A percentile compares a stretch with the other conserved stretches of the same genome.
Evolutionary conservation across 768 basidiomycete genomes (phyloP).

Genomic region (Leccinum incarnatum): DNA sequence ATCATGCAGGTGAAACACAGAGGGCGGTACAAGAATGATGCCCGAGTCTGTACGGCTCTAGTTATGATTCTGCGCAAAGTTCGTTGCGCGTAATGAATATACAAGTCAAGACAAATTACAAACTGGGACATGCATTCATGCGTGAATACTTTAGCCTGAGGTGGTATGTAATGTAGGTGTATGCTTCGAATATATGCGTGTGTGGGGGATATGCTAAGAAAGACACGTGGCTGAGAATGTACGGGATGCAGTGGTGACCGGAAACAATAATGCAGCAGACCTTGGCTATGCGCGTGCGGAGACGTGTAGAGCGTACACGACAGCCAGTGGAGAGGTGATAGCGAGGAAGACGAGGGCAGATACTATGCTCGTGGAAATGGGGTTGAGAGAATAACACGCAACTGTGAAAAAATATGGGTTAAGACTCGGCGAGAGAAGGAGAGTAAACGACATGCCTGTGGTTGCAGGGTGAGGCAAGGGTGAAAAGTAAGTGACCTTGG

Average conservation of each 20-base stretch:
- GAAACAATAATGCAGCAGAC: not conserved
- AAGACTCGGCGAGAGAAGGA: not conserved
- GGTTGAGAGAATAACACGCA: constrained; percentile 6
- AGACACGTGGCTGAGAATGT: not conserved
- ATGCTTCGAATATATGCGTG: constrained; percentile 14
- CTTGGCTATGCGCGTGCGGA: constrained; percentile 1
- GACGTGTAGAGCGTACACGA: constrained; percentile 17
- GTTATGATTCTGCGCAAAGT: constrained; percentile 12
- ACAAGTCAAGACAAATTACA: constrained; percentile 10
- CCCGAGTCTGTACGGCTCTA: constrained; percentile 17
- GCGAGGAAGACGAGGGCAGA: constrained; percentile 16
- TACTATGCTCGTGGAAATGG: constrained; percentile 13
- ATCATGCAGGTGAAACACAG: constrained; percentile 6
- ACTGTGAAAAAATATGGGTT: constrained; percentile 8
- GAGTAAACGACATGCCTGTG: constrained; percentile 15
- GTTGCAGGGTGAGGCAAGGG: constrained; percentile 12
- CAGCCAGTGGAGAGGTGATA: constrained; percentile 16
- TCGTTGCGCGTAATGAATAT: constrained; percentile 8
- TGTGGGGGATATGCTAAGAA: constrained; percentile 9
- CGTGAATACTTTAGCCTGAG: constrained; percentile 2
- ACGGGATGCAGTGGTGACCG: not conserved
- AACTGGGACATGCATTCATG: not conserved
- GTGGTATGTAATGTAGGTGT: constrained; percentile 14
- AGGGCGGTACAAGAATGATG: constrained; percentile 18
- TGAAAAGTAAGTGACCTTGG: constrained; percentile 26